phyloP scores from a whole-genome alignment of 2,329 filamentous ascomycete genomes.

The Cladosporium sphaerospermum region DNA sequence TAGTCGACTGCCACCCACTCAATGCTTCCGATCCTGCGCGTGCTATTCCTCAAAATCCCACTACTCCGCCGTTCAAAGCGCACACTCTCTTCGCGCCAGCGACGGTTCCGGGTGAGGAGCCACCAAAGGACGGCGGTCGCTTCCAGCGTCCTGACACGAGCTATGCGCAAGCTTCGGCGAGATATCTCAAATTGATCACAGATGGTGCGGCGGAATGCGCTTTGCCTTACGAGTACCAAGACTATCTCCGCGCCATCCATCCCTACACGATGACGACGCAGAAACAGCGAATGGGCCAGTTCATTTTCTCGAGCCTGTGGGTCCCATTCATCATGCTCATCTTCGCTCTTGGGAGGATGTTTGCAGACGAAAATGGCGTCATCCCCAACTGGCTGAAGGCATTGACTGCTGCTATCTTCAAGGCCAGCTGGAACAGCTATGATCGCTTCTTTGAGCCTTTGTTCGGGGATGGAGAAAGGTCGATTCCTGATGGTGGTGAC shows the following conservation, averaged over 20 bases:
- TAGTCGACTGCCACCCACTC: conserved; percentile 71
- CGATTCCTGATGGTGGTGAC: conserved; percentile 30
- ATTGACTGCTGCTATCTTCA: conserved; percentile 49
- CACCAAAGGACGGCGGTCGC: conserved; percentile 32
- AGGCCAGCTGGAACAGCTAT: conserved; percentile 57
- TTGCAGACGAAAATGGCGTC: conserved; percentile 61
- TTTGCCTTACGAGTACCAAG: conserved; percentile 72
- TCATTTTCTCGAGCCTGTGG: conserved; percentile 57
- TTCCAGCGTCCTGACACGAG: conserved; percentile 57
- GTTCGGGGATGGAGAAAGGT: conserved; percentile 84
- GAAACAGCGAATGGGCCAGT: conserved; percentile 60
- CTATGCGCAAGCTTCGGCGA: conserved; percentile 75
- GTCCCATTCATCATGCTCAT: conserved; percentile 52
- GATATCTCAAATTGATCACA: conserved; percentile 75
- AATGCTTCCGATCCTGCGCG: conserved; percentile 45
- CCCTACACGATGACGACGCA: conserved; percentile 64
- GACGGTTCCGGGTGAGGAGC: conserved; percentile 23
- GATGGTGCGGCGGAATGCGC: conserved; percentile 72
- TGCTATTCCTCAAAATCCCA: conserved; percentile 58
- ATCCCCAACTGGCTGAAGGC: conserved; percentile 61
- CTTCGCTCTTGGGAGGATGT: conserved; percentile 41
- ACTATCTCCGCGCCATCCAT: conserved; percentile 62
- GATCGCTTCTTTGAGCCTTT: conserved; percentile 56
- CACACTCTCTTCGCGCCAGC: conserved; percentile 74
- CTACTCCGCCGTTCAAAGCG: conserved; percentile 64